phyloP scores from a whole-genome alignment of 2,329 filamentous ascomycete species.

The Lachnellula suecica region DNA sequence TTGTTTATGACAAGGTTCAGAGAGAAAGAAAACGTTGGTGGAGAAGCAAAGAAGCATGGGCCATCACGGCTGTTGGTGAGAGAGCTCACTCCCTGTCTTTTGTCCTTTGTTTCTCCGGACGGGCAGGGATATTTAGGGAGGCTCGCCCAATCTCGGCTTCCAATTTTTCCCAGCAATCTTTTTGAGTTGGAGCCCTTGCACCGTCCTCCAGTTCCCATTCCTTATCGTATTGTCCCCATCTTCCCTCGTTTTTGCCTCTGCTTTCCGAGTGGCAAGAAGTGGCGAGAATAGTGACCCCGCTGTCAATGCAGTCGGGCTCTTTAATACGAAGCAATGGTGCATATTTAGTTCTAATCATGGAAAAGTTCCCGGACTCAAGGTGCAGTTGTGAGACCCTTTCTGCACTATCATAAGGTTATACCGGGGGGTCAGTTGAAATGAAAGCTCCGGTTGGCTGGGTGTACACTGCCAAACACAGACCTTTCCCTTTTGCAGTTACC shows the following conservation, averaged over 20 bases:
- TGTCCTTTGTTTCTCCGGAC: neutral
- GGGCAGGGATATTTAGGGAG: neutral
- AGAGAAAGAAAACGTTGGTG: no score
- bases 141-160: neutral
- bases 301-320: neutral
- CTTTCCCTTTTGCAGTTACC: slow-evolving; percentile 8
- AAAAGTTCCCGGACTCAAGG: neutral
- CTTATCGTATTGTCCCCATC: no score
- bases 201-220: no score
- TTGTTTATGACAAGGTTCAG: no score
- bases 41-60: neutral
- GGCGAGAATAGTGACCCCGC: neutral
- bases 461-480: neutral
- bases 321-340: slow-evolving; percentile 1
- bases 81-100: neutral
- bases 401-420: slow-evolving; percentile 7
- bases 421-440: neutral
- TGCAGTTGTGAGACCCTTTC: slow-evolving; percentile 5
- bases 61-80: no score
- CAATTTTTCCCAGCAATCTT: neutral
- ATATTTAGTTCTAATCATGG: neutral
- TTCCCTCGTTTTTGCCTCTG: no score
- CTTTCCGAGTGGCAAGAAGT: neutral
- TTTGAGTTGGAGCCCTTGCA: neutral
- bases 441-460: slow-evolving; percentile 16